Evolutionary conservation across 2,329 filamentous ascomycete genomes (phyloP), one percentile per base, ranked within the genome.

Genomic region (Pseudophaeomoniella oleicola): DNA sequence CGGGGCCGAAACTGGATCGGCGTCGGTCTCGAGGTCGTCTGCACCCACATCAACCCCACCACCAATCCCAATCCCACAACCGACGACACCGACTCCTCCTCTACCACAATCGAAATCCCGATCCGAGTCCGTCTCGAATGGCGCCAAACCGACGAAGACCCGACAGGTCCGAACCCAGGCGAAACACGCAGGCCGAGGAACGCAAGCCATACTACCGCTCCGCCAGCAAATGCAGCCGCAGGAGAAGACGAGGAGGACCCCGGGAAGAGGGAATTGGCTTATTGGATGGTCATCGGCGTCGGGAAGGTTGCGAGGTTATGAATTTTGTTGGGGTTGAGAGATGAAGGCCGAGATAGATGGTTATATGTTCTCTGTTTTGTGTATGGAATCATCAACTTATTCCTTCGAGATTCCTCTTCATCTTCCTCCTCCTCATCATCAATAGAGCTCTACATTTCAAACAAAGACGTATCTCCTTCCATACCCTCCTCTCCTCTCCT

Each of bases 41-140:
- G 22, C n/a, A n/a, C 22, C n/a, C 22, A 6, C 6, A 27, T 27
- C n/a, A 27, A 9, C 22, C 6, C 22, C 22, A n/a, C n/a, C 22
- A 27, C 6, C 6, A 6, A 6, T 9, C 22, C 22, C 9, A 6
- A 6, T 9, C 22, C 22, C 22, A 9, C 22, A n/a, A 27, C 22
- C 6, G 9, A 6, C 9, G 6, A 6, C 6, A 27, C 22, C 22
- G 9, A 27, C 9, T n/a, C 6, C 6, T n/a, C 22, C 6, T 1
- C 18, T 17, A 17, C 18, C 16, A 18, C 12, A 4, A 58, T 96
- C 30, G 90, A 98, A 66, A 88, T 98, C 47, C 88, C 90, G 37
- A 78, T 98, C 50, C 92, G 93, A 63, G 84, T 98, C 42, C 72
- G 86, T 16, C 71, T 94, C 39, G 87, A 94, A 56, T 98, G 87